A percentile compares a stretch with the other conserved stretches of the same genome.
phyloP scores from a whole-genome alignment of 2,329 filamentous ascomycete genomes.

The Aspergillus aculeatinus region DNA sequence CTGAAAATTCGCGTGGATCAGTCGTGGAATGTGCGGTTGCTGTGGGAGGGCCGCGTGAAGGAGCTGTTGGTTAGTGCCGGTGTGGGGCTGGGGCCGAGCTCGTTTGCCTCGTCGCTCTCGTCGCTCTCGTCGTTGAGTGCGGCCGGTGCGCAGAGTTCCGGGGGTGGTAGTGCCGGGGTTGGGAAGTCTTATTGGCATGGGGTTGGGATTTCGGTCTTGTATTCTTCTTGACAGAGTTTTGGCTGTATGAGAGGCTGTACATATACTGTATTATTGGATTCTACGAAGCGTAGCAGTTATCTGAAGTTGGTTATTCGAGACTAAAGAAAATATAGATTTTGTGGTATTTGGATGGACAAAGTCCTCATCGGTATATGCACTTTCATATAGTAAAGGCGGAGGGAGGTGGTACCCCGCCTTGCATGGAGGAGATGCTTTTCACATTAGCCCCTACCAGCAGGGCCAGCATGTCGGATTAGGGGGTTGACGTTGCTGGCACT shows the following conservation, averaged over 20 bases:
- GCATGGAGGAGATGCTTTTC: background rate
- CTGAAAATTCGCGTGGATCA: conserved; percentile 89
- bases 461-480: background rate
- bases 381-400: background rate
- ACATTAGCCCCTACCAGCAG: background rate
- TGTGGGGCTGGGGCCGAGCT: conserved; percentile 69
- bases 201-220: conserved; percentile 44
- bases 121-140: conserved; percentile 24
- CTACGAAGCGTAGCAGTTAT: background rate
- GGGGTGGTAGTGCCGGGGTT: conserved; percentile 27
- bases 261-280: background rate
- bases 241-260: background rate
- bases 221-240: conserved; percentile 36
- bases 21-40: conserved; percentile 75
- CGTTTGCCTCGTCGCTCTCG: conserved; percentile 31
- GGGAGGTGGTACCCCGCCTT: background rate
- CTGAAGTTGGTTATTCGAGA: background rate
- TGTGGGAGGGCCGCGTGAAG: conserved; percentile 93
- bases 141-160: conserved; percentile 21
- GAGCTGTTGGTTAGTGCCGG: conserved; percentile 90
- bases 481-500: background rate
- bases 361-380: background rate
- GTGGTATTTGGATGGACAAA: background rate
- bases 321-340: background rate
- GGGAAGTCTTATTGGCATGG: conserved; percentile 41